These are phyloP conservation scores for Pelargonium fulgidum DNA, from an alignment of 441 rosid genomes.

Conservation along the genomic window DNA sequence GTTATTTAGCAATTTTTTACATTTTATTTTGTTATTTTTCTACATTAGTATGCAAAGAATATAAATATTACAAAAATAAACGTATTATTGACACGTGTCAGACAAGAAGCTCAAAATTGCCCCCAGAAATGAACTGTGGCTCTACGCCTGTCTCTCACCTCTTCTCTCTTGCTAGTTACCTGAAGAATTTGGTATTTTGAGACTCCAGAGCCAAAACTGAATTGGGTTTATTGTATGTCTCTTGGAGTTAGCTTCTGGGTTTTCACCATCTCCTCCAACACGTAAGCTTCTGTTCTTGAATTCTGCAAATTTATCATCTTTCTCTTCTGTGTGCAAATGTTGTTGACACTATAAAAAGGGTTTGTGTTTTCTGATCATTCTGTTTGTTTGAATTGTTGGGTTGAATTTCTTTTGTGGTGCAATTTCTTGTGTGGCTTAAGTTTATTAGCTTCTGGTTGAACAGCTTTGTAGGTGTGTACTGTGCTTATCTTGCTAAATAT, in stretches of 20 bases:
- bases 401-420: neutral
- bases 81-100: neutral
- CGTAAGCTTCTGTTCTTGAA: slow-evolving; percentile 2
- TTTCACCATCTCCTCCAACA: neutral
- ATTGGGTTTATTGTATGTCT: neutral
- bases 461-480: neutral
- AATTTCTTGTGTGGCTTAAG: neutral
- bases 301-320: neutral
- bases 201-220: neutral
- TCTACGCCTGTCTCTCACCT: neutral
- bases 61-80: too few relatives aligned
- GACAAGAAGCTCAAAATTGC: neutral
- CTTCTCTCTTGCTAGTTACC: neutral
- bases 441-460: neutral
- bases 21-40: too few relatives aligned
- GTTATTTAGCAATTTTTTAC: too few relatives aligned
- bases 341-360: neutral
- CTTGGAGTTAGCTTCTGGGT: neutral
- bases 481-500: neutral
- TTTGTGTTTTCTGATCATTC: slow-evolving; percentile 1
- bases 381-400: neutral
- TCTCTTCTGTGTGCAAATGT: neutral
- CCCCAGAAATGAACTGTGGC: neutral
- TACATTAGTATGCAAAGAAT: too few relatives aligned
- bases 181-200: neutral